Evolutionary conservation across 495 filamentous ascomycete genomes (phyloP).

Genomic region (Podospora pseudopauciseta): DNA sequence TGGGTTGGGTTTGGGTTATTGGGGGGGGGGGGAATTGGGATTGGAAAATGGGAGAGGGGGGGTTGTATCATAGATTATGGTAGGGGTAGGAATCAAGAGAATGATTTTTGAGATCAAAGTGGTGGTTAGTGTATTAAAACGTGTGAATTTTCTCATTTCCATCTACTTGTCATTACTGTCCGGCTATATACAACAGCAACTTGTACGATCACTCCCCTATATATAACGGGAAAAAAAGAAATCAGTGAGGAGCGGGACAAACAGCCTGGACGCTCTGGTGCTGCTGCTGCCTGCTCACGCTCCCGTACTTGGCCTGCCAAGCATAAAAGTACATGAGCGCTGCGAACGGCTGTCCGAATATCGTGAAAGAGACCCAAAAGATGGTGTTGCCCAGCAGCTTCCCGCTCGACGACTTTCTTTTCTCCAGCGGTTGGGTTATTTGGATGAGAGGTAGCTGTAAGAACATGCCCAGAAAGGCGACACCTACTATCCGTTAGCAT

Average conservation of each 20-base stretch:
- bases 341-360: conserved; percentile 89
- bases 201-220: not conserved
- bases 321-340: conserved; percentile 93
- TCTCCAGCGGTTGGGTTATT: conserved; percentile 74
- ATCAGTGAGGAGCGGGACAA: conserved; percentile 6
- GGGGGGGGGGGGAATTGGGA: not conserved
- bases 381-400: conserved; percentile 82
- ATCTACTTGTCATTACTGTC: not conserved
- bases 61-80: not conserved
- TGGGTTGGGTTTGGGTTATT: not conserved
- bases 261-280: not conserved
- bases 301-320: conserved; percentile 97
- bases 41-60: not conserved
- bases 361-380: conserved; percentile 93
- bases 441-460: conserved; percentile 83
- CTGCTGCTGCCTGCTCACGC: conserved; percentile 38
- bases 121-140: no score
- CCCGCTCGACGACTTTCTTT: conserved; percentile 67
- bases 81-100: not conserved
- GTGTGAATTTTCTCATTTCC: not conserved
- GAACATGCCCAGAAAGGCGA: conserved; percentile 92
- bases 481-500: conserved; percentile 48
- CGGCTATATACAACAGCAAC: not conserved
- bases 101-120: no score
- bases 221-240: not conserved